Evolutionary conservation across 306 rosid genomes (phyloP), one percentile per base, ranked within the genome.

Genomic region (Cucumis cinereus): DNA sequence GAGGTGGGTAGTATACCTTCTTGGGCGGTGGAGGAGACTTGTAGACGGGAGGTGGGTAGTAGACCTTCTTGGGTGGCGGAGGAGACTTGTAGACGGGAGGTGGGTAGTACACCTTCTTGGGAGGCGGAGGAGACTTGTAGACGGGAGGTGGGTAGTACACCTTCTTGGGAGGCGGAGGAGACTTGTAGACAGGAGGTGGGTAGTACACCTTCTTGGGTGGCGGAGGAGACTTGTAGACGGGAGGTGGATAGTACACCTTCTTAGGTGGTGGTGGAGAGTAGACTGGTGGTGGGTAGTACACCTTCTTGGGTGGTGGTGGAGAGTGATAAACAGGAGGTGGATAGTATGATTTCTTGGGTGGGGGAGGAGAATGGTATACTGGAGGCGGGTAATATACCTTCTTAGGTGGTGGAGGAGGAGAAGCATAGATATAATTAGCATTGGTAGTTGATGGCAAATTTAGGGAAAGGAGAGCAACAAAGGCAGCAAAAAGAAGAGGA

Each of bases 341-440:
- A 8, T 70, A 49, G 40, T 41, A 70, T 1, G 38, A 7, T 26
- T 4, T 26, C 36, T 69, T 69, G 0, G 74, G 74, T 0, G 74
- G 74, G 0, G 75, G 56, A 0, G 56, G 75, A 41, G 75, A 63
- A 7, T 70, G 75, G 75, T 70, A 43, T 3, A 70, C 75, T 0
- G 75, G 58, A 47, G 54, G 75, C 4, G 75, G 58, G 24, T 72
- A 53, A 16, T 72, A 72, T 0, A 22, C 62, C 5, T n/a, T 26
- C 56, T 73, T 73, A 1, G 77, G 77, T 1, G 77, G 77, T 0
- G 75, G 74, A 1, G 74, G 75, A 16, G 75, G 74, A 13, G 74
- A 47, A n/a, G 58, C 75, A 17, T 70, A 70, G 23, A 69, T 12
- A 26, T 69, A 69, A 7, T 69, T 22, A 43, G 54, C 75, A 45